A percentile compares a stretch with the other conserved stretches of the same genome.
Evolutionary conservation across 2,329 filamentous ascomycete genomes (phyloP).

Genomic region (Diplodia corticola): DNA sequence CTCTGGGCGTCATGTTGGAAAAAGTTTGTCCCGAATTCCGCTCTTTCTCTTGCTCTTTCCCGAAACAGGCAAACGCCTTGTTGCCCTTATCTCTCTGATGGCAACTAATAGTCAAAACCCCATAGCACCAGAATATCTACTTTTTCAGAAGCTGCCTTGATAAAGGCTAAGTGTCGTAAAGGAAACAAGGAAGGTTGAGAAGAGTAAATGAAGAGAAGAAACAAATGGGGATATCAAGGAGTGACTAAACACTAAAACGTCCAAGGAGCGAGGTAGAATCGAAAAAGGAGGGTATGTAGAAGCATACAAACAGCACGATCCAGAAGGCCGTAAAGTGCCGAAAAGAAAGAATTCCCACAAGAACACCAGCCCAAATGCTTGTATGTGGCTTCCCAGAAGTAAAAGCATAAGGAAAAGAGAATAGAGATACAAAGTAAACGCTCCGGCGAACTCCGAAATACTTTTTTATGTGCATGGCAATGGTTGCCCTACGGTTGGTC

Average conservation of each 20-base stretch:
- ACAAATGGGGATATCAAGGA: slow-evolving; percentile 12
- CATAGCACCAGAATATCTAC: background rate
- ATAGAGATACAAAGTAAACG: slow-evolving; percentile 1
- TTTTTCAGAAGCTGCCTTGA: background rate
- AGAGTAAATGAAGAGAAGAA: background rate
- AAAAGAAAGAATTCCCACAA: background rate
- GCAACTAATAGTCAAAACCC: slow-evolving; percentile 6
- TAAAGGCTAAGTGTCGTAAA: slow-evolving; percentile 7
- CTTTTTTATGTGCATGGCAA: slow-evolving; percentile 6
- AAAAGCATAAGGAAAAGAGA: background rate
- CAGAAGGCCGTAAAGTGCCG: slow-evolving; percentile 2
- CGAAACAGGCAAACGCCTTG: slow-evolving; percentile 5
- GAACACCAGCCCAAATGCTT: slow-evolving; percentile 17
- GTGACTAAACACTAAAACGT: slow-evolving; percentile 10
- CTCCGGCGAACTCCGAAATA: slow-evolving; percentile 2
- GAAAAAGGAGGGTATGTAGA: slow-evolving; percentile 19
- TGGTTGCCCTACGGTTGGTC: slow-evolving; percentile 16
- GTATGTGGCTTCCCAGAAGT: slow-evolving; percentile 8
- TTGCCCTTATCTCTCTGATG: background rate
- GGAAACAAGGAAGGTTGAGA: background rate
- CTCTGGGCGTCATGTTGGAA: slow-evolving; percentile 20
- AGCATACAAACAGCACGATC: background rate
- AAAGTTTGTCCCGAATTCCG: slow-evolving; percentile 5
- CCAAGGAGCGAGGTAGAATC: slow-evolving; percentile 13
- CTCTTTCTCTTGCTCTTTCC: slow-evolving; percentile 10